Base-by-base conservation (phyloP, 371 early-diverging fungal genomes). In the Lichtheimia corymbifera region DNA sequence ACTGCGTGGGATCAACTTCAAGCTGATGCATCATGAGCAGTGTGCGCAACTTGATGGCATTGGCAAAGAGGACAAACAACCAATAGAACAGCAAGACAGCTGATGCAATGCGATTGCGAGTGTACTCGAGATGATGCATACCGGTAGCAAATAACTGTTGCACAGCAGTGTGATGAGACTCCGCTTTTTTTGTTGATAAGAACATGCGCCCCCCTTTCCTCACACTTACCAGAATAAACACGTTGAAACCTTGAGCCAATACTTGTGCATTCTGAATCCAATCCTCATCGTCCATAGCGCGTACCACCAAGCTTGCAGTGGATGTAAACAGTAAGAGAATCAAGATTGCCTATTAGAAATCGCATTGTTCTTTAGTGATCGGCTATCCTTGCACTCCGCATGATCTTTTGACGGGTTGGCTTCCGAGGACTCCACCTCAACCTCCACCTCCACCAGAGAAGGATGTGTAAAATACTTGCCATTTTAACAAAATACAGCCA, bases 1-100 rank as follows among this genome's bases (percentile, higher is more conserved):
- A 83, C 52, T 67, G 67, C n/a, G 64, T 63, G 14, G 72, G 58
- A 53, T 75, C 66, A 11, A 60, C 60, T 5, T 66, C 63, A 27
- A 64, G 66, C 14, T 61, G 64, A 52, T 82, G 69, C 14, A 71
- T 62, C 53, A 76, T 61, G 7, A 81, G 53, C 25, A 72, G 71
- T 2, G 94, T 88, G 17, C 91, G 87, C 28, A 91, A 67, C 59
- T 85, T 81, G 56, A 89, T 55, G 12, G 68, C 67, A 52, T 80
- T 63, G 1, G 68, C 71, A 17, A 80, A 44, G 13, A 85, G 61
- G 3, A 78, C 74, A 45, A 88, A 76, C n/a, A 93, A 70, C 94
- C 93, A 94, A 66, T 84, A 93, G 53, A 94, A 79, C 54, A 92
- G 71, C 24, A 96, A 80, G 3, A 86, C 73, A 11, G 86, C 82